These are phyloP conservation scores for Infundibulicybe gibba DNA, from an alignment of 768 basidiomycete species.

Conservation along the genomic window DNA sequence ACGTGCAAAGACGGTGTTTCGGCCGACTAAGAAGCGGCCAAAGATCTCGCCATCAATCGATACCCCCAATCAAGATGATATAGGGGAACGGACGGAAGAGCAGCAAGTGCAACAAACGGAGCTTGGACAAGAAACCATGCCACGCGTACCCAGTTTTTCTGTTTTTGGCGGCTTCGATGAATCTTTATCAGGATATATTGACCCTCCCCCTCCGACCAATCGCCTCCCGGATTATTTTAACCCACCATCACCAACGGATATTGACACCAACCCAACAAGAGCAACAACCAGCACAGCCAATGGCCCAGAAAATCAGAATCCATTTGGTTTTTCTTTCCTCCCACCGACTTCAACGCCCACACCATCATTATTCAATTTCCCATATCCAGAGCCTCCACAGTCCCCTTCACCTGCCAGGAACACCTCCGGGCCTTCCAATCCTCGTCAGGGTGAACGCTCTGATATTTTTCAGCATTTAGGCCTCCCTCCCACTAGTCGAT, in stretches of 20 bases:
- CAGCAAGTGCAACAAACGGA: conserved; percentile 6
- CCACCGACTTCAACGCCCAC: conserved; percentile 49
- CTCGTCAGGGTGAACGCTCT: not conserved
- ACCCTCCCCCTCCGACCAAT: conserved; percentile 49
- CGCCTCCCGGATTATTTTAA: conserved; percentile 39
- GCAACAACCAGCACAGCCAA: conserved; percentile 42
- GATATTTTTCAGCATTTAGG: conserved; percentile 48
- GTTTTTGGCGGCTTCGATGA: conserved; percentile 44
- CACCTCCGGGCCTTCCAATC: conserved; percentile 33
- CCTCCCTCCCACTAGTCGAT: conserved; percentile 35
- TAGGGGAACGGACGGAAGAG: conserved; percentile 4
- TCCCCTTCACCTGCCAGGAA: conserved; percentile 51
- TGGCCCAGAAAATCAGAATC: conserved; percentile 50
- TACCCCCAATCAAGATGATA: no score
- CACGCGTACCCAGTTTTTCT: conserved; percentile 38
- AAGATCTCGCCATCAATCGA: conserved; percentile 21
- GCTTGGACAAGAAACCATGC: conserved; percentile 12
- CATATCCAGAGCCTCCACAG: conserved; percentile 53
- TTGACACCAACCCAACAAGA: conserved; percentile 7
- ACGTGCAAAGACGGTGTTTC: conserved; percentile 30
- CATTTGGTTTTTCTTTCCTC: conserved; percentile 49
- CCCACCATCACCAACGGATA: not conserved
- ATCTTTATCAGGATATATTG: conserved; percentile 24
- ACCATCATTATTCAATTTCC: conserved; percentile 40
- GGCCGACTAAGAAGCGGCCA: conserved; percentile 51